Conservation (phyloP, 306 rosid genomes). For the Castanospermum australe region DNA sequence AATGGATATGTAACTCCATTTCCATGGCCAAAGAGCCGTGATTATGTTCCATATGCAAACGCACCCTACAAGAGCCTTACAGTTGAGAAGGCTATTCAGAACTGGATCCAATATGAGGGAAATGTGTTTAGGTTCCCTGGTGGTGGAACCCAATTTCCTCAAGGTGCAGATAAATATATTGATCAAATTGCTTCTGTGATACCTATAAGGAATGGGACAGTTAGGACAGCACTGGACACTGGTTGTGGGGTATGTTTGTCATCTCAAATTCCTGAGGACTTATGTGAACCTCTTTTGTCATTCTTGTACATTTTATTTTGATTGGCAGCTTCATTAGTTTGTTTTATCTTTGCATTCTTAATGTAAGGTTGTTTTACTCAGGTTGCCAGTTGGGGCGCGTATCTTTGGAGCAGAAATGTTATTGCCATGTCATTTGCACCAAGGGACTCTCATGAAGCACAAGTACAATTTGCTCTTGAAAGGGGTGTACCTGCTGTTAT, state of each 20-base stretch:
- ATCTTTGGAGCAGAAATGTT: slow-evolving; percentile 87
- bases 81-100: slow-evolving; percentile 97
- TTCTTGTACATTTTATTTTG: slow-evolving; percentile 2
- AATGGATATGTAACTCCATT: slow-evolving; percentile 96
- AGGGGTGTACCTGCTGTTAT: slow-evolving; percentile 94
- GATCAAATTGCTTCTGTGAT: slow-evolving; percentile 89
- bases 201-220: slow-evolving; percentile 88
- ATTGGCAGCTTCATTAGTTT: not conserved
- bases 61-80: slow-evolving; percentile 98
- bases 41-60: slow-evolving; percentile 94
- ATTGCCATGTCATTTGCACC: slow-evolving; percentile 97
- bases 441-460: slow-evolving; percentile 96
- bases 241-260: slow-evolving; percentile 92
- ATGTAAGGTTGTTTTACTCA: slow-evolving; percentile 33
- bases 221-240: slow-evolving; percentile 93
- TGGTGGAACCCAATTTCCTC: slow-evolving; percentile 96
- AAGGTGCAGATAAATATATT: slow-evolving; percentile 93
- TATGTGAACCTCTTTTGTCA: not conserved
- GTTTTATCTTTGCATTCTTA: slow-evolving; percentile 17
- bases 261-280: not conserved
- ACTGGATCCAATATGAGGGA: slow-evolving; percentile 98
- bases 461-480: slow-evolving; percentile 97
- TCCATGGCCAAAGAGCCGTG: slow-evolving; percentile 98
- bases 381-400: slow-evolving; percentile 99
- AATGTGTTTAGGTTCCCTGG: slow-evolving; percentile 93